Percentiles rank a stretch among this genome's conserved stretches.
phyloP scores from a whole-genome alignment of 306 rosid genomes.

The Medicago ruthenica region DNA sequence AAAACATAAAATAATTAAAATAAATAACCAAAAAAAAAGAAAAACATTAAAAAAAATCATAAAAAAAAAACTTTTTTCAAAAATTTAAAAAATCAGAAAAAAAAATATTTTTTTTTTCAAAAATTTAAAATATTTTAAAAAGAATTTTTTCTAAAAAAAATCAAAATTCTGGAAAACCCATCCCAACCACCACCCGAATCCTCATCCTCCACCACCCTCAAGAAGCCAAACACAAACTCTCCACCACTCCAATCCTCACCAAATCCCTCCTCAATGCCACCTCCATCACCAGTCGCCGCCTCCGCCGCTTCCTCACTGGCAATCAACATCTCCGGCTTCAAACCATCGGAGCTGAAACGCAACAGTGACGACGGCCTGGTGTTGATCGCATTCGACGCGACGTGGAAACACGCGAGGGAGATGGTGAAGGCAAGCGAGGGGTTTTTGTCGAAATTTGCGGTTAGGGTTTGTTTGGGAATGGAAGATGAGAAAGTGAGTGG shows the following conservation, averaged over 20 bases:
- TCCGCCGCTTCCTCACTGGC: slow-evolving; percentile 63
- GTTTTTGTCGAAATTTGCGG: slow-evolving; percentile 59
- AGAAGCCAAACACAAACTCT: slow-evolving; percentile 88
- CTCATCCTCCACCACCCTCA: slow-evolving; percentile 89
- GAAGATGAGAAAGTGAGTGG: slow-evolving; percentile 60
- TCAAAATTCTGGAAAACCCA: too few relatives aligned
- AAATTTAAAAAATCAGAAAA: too few relatives aligned
- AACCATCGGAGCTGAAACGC: not conserved
- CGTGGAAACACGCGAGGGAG: slow-evolving; percentile 94
- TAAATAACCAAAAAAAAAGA: too few relatives aligned
- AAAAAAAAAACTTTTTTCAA: too few relatives aligned
- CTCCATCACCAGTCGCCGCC: slow-evolving; percentile 74
- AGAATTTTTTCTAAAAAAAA: too few relatives aligned
- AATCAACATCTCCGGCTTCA: slow-evolving; percentile 46
- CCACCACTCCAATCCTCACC: slow-evolving; percentile 85
- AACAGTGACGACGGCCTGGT: slow-evolving; percentile 34
- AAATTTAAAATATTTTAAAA: too few relatives aligned
- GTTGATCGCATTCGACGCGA: slow-evolving; percentile 79
- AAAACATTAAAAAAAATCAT: too few relatives aligned
- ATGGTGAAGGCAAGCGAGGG: slow-evolving; percentile 89
- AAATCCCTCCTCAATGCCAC: slow-evolving; percentile 71
- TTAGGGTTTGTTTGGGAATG: slow-evolving; percentile 67
- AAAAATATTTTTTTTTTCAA: too few relatives aligned
- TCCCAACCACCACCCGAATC: slow-evolving; percentile 58
- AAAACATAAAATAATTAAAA: too few relatives aligned